A percentile compares a stretch with the other conserved stretches of the same genome.
These are phyloP conservation scores for Termitomyces sp. DNA, from an alignment of 768 basidiomycete genomes.

Conservation along the genomic window DNA sequence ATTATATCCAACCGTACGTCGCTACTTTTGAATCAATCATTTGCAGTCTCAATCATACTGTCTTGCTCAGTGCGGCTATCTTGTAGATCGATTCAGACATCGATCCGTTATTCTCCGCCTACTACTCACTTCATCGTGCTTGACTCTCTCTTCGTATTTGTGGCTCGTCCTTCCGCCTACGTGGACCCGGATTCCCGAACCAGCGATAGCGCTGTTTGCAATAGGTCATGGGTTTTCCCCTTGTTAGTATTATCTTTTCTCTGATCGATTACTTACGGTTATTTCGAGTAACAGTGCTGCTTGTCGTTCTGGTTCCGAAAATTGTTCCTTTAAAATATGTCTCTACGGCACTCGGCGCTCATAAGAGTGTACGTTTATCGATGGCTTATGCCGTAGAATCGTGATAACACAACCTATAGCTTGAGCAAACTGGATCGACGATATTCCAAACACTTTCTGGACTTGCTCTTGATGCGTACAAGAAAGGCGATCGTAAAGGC, in stretches of 20 bases:
- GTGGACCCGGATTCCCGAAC: constrained; percentile 52
- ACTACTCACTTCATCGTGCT: constrained; percentile 48
- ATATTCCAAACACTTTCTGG: constrained; percentile 73
- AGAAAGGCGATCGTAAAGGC: constrained; percentile 19
- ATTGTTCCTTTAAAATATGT: constrained; percentile 69
- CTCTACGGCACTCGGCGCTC: constrained; percentile 71
- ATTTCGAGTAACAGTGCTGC: constrained; percentile 41
- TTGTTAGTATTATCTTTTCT: constrained; percentile 32
- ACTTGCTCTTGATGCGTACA: constrained; percentile 48
- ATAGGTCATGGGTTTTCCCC: constrained; percentile 72
- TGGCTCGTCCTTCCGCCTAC: constrained; percentile 63
- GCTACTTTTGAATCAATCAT: background rate
- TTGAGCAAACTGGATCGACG: constrained; percentile 71
- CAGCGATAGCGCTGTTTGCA: constrained; percentile 57
- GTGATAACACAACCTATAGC: constrained; percentile 27
- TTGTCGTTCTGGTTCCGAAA: constrained; percentile 69
- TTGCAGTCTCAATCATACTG: background rate
- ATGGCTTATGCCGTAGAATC: background rate
- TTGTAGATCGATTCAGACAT: constrained; percentile 55
- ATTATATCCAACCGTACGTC: constrained; percentile 61
- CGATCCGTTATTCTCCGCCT: constrained; percentile 54
- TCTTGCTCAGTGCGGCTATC: constrained; percentile 48
- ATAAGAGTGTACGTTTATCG: constrained; percentile 58
- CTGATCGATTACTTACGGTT: constrained; percentile 1
- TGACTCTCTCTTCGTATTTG: constrained; percentile 55